phyloP scores from a whole-genome alignment of 2,329 filamentous ascomycete genomes.

The Trichoderma sp. region DNA sequence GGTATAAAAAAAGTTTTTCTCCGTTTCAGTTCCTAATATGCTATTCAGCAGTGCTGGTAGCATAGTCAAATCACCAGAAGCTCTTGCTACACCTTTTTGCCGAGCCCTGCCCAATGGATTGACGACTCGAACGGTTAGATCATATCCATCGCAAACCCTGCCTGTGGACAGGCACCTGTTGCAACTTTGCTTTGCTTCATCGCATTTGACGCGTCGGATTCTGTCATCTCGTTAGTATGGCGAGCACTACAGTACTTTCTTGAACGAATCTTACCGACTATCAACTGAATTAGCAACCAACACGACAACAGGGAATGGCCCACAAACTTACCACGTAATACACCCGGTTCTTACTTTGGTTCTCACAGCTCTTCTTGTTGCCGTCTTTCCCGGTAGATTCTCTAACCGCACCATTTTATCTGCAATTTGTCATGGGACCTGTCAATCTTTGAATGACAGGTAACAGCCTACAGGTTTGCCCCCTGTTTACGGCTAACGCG shows the following conservation, averaged over 20 bases:
- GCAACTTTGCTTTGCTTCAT: not conserved
- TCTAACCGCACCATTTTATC: not conserved
- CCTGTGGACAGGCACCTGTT: not conserved
- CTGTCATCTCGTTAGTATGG: not conserved
- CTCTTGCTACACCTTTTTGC: not conserved
- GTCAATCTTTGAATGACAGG: not conserved
- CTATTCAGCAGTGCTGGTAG: not conserved
- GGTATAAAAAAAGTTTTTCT: not conserved
- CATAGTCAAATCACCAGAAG: not conserved
- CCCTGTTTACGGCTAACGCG: not conserved
- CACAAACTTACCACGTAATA: not conserved
- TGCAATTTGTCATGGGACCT: not conserved
- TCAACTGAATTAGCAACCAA: not conserved
- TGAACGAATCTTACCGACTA: not conserved
- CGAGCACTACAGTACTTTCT: not conserved
- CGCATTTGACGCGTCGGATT: not conserved
- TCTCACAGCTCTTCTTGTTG: not conserved
- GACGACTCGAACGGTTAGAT: not conserved
- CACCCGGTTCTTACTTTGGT: not conserved
- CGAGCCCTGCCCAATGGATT: not conserved
- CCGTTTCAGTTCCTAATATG: not conserved
- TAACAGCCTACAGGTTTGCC: not conserved
- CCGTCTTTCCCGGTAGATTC: not conserved
- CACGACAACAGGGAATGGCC: not conserved
- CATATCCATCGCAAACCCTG: not conserved